These are phyloP conservation scores for Podosphaera leucotricha DNA, from an alignment of 2,329 filamentous ascomycete species.

Conservation along the genomic window DNA sequence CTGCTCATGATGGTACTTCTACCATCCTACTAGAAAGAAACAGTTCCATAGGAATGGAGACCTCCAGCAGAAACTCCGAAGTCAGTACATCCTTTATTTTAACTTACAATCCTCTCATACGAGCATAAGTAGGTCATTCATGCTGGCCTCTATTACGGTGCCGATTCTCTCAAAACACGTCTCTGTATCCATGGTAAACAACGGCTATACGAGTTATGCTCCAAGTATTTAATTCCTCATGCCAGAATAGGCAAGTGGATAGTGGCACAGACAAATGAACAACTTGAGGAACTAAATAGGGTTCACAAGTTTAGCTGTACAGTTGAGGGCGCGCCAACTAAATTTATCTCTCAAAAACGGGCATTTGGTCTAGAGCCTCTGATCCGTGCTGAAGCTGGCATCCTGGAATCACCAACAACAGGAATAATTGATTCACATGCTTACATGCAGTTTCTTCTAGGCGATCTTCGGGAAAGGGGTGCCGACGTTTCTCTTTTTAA, in stretches of 20 bases:
- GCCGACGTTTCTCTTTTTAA: conserved; percentile 52
- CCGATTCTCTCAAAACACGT: conserved; percentile 50
- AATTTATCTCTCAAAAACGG: conserved; percentile 42
- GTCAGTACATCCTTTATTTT: conserved; percentile 6
- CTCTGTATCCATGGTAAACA: conserved; percentile 60
- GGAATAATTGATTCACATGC: conserved; percentile 79
- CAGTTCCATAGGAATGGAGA: conserved; percentile 40
- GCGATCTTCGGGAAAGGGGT: conserved; percentile 51
- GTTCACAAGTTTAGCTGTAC: conserved; percentile 22
- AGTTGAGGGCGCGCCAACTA: conserved; percentile 37
- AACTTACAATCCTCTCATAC: not conserved
- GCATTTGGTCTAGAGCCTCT: conserved; percentile 44
- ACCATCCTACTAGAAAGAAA: conserved; percentile 46
- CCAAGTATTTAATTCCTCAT: conserved; percentile 40
- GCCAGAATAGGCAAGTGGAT: conserved; percentile 78
- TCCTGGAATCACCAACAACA: conserved; percentile 65
- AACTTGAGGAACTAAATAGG: conserved; percentile 26
- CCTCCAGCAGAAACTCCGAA: conserved; percentile 49
- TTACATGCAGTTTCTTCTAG: conserved; percentile 61
- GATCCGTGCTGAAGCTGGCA: conserved; percentile 45
- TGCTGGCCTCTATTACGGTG: conserved; percentile 52
- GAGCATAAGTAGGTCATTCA: conserved; percentile 64
- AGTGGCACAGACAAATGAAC: conserved; percentile 55
- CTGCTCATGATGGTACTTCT: conserved; percentile 31
- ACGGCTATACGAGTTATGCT: conserved; percentile 60